These are phyloP conservation scores for Sextonia rubra DNA, from an alignment of 164 flowering plant species.

Conservation along the genomic window DNA sequence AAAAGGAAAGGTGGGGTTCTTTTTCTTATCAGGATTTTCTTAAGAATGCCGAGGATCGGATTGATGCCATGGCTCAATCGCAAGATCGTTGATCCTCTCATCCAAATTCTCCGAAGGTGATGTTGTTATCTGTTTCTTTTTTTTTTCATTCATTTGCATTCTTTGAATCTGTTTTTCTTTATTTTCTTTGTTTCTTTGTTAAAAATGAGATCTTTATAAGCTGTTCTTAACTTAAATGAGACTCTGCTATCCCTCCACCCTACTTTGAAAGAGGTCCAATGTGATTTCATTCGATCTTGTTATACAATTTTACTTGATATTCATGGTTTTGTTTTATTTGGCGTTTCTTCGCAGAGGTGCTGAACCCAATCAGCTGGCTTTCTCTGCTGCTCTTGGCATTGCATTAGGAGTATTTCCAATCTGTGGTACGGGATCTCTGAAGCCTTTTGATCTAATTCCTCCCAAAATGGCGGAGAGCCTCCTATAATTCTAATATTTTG, in stretches of 20 bases:
- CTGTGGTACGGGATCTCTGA: conserved; percentile 47
- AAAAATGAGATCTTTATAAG: no score
- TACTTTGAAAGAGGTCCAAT: not conserved
- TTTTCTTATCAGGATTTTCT: not conserved
- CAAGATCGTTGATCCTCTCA: conserved; percentile 72
- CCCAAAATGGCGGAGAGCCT: not conserved
- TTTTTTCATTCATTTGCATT: not conserved
- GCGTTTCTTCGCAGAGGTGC: conserved; percentile 49
- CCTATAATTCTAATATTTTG: not conserved
- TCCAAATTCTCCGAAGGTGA: conserved; percentile 67
- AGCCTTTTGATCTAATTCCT: not conserved
- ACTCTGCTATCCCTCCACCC: no score
- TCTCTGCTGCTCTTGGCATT: conserved; percentile 81
- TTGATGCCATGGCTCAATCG: conserved; percentile 48
- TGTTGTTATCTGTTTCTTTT: not conserved
- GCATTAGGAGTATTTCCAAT: conserved; percentile 88
- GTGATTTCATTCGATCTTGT: not conserved
- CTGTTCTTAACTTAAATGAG: not conserved
- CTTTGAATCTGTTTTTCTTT: no score
- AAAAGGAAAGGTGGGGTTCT: not conserved
- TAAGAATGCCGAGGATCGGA: conserved; percentile 20
- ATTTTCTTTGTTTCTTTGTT: not conserved
- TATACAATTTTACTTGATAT: not conserved
- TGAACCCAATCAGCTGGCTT: conserved; percentile 86
- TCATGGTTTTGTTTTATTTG: not conserved